A percentile compares a stretch with the other conserved stretches of the same genome.
Evolutionary conservation across 495 filamentous ascomycete genomes (phyloP).

Genomic region (Trichoderma parareesei): DNA sequence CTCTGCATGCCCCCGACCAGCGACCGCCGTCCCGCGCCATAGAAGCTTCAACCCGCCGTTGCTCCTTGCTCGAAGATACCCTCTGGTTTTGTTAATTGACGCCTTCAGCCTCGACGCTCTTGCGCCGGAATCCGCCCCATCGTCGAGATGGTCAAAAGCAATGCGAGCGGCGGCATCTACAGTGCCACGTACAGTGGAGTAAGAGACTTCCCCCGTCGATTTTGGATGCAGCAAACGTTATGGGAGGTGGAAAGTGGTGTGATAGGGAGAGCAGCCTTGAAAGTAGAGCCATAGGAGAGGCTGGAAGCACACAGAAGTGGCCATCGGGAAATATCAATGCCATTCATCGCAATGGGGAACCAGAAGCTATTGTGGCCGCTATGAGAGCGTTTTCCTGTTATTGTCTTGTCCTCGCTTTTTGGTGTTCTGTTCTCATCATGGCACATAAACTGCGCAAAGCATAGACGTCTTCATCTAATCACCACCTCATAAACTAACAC

Average conservation of each 20-base stretch:
- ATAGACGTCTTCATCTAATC: neutral
- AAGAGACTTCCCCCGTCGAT: conserved; percentile 28
- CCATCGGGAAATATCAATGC: too few relatives aligned
- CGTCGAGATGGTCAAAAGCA: conserved; percentile 32
- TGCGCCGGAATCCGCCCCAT: neutral
- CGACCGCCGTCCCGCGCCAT: neutral
- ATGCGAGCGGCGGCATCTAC: conserved; percentile 49
- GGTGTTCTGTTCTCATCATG: neutral
- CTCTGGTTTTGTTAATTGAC: neutral
- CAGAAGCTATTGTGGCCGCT: too few relatives aligned
- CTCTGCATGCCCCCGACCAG: neutral
- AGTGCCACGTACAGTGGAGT: conserved; percentile 94
- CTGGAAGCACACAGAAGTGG: too few relatives aligned
- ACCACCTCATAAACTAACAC: neutral
- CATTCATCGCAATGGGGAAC: too few relatives aligned
- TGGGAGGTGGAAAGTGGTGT: neutral
- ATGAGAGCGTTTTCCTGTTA: neutral
- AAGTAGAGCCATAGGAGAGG: too few relatives aligned
- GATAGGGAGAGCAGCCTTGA: too few relatives aligned
- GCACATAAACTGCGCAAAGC: neutral
- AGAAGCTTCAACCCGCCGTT: neutral
- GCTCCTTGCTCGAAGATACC: neutral
- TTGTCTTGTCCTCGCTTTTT: neutral
- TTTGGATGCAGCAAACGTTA: neutral
- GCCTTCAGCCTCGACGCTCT: neutral